These are phyloP conservation scores for Pseudozyma flocculosa DNA, from an alignment of 1,284 basidiomycete genomes.

Conservation along the genomic window DNA sequence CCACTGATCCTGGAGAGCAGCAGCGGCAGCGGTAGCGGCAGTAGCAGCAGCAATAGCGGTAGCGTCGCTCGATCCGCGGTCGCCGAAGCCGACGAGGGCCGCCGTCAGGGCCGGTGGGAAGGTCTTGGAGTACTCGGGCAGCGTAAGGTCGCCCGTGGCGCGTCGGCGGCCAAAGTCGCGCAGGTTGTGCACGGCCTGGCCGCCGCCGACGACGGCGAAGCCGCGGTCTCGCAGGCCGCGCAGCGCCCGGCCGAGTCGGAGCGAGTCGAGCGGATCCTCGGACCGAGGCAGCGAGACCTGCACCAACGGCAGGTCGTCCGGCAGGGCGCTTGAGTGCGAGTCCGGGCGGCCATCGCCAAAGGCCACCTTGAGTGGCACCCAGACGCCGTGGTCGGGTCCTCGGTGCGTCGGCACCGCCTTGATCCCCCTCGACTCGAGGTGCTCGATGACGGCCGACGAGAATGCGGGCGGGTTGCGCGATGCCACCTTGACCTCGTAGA, in stretches of 20 bases:
- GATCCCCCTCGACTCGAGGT: slow-evolving; percentile 45
- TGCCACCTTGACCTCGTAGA: slow-evolving; percentile 58
- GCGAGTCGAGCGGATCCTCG: slow-evolving; percentile 39
- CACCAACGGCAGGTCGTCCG: slow-evolving; percentile 55
- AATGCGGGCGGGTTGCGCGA: slow-evolving; percentile 42
- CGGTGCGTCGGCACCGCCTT: slow-evolving; percentile 42
- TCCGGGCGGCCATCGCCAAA: slow-evolving; percentile 51
- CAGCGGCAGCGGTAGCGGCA: background rate
- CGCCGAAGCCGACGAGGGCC: slow-evolving; percentile 16
- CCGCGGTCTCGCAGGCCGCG: slow-evolving; percentile 50
- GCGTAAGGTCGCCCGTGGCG: background rate
- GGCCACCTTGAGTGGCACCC: slow-evolving; percentile 60
- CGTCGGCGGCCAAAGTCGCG: slow-evolving; percentile 17
- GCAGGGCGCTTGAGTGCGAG: slow-evolving; percentile 25
- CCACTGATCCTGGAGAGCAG: background rate
- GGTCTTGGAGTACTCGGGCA: slow-evolving; percentile 9
- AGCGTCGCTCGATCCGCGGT: too few species aligned
- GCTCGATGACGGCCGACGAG: slow-evolving; percentile 40
- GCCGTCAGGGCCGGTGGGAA: slow-evolving; percentile 26
- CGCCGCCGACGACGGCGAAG: slow-evolving; percentile 39
- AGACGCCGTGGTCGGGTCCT: slow-evolving; percentile 62
- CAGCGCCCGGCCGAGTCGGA: slow-evolving; percentile 60
- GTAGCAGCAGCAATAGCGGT: too few species aligned
- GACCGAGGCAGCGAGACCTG: slow-evolving; percentile 61
- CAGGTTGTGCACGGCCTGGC: slow-evolving; percentile 49